Base-by-base conservation (phyloP, 345 rosid genomes). In the Citrus trifoliata region DNA sequence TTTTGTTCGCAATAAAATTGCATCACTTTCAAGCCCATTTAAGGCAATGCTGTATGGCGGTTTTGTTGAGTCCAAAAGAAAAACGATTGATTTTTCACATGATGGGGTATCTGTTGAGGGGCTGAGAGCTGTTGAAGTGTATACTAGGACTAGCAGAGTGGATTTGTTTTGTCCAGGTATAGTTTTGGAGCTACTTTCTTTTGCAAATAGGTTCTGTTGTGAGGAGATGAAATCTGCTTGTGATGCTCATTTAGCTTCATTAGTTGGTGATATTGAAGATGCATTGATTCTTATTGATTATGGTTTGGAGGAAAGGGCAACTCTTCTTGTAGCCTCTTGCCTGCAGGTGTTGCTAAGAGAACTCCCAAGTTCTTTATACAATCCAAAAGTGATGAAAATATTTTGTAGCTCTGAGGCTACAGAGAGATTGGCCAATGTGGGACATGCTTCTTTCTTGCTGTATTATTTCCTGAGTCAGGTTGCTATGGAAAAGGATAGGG, bases 401-500 rank as follows among this genome's bases (percentile, higher is more conserved):
- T 88, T 95, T 74, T 90, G 94, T 63, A 78, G 90, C 78, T 83
- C 90, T 0, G 88, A 88, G 73, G 90, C 91, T 4, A 82, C 87
- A 85, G 91, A 88, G 81, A 88, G 90, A 65, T 82, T 93, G 79
- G 85, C 82, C 27, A 82, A 83, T 37, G 80, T 88, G 3, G 97
- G 97, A 40, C 86, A 84, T 75, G 89, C 90, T 82, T 89, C 96
- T 56, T 95, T 92, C 86, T 59, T 90, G 40, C 81, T 95, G 76
- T 95, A 92, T 86, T 92, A 91, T 83, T 91, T 95, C 88, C 88
- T 95, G 73, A 89, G 92, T 78, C 94, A 90, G 82, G 93, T 90
- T 18, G 89, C 97, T 21, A 87, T 95, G 90, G 93, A 90, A 79
- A 90, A 91, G 78, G 86, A 81, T 42, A 78, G 88, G 78, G 72